These are phyloP conservation scores for Talaromyces liani DNA, from an alignment of 495 filamentous ascomycete species.

Conservation along the genomic window DNA sequence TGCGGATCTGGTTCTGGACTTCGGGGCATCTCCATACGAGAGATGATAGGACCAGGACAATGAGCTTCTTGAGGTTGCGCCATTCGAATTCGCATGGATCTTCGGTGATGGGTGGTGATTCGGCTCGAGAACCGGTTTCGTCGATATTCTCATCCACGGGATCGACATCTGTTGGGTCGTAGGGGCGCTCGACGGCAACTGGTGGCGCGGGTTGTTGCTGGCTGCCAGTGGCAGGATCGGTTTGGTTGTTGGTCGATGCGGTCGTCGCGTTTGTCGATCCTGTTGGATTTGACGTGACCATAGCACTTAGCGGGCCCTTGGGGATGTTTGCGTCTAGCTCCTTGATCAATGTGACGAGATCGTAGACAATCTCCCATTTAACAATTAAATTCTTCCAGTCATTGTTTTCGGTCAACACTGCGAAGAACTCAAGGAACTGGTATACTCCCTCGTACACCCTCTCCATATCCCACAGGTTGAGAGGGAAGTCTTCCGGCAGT, in stretches of 20 bases:
- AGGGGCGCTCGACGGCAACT: constrained; percentile 50
- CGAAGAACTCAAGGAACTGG: constrained; percentile 89
- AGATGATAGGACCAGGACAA: constrained; percentile 77
- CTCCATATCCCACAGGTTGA: constrained; percentile 96
- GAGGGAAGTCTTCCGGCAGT: constrained; percentile 74
- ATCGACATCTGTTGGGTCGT: constrained; percentile 44
- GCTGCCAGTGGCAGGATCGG: constrained; percentile 21
- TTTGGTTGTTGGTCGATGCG: constrained; percentile 17
- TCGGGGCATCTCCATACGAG: constrained; percentile 71
- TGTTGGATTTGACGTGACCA: constrained; percentile 22
- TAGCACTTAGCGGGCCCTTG: constrained; percentile 52
- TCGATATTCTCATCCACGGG: constrained; percentile 31
- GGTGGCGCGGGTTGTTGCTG: constrained; percentile 28
- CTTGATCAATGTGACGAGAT: constrained; percentile 75
- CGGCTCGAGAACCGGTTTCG: constrained; percentile 38
- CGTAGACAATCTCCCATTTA: constrained; percentile 80
- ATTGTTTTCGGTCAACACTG: constrained; percentile 76
- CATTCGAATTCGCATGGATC: constrained; percentile 86
- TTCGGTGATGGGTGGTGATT: constrained; percentile 61
- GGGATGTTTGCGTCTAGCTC: constrained; percentile 81
- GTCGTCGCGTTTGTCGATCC: constrained; percentile 16
- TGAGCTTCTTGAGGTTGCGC: constrained; percentile 86
- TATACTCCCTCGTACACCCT: constrained; percentile 82
- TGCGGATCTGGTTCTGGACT: constrained; percentile 80
- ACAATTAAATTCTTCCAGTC: constrained; percentile 64